These are phyloP conservation scores for Takakia lepidozioides DNA, from an alignment of 225 moss, liverwort and hornwort genomes.

Conservation along the genomic window DNA sequence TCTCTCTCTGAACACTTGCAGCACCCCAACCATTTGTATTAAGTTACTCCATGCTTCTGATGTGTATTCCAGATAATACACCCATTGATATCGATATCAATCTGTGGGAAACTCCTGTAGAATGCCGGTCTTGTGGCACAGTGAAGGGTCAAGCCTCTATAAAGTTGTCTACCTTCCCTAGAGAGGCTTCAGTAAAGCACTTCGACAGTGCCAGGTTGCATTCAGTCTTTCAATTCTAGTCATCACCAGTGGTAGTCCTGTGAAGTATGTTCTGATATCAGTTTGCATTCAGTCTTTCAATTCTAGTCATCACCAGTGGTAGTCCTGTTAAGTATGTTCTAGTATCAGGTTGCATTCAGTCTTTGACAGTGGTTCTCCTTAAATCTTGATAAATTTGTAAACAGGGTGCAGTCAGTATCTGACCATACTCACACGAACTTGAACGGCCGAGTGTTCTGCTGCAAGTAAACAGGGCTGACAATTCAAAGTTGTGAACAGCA, in stretches of 20 bases:
- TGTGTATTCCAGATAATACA: too few species aligned
- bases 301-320: too few species aligned
- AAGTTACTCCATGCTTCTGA: too few species aligned
- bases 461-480: conserved; percentile 1
- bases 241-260: neutral
- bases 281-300: neutral
- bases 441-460: neutral
- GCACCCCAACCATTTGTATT: neutral
- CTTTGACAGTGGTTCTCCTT: neutral
- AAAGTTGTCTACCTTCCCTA: neutral
- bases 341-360: neutral
- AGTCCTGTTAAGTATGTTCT: neutral
- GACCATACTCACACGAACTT: neutral
- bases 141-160: neutral
- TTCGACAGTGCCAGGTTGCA: neutral
- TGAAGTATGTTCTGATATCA: neutral
- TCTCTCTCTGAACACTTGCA: neutral
- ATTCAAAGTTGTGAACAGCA: too few species aligned
- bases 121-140: neutral
- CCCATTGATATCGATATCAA: neutral
- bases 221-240: neutral
- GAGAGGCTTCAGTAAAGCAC: neutral
- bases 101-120: neutral
- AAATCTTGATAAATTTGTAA: neutral
- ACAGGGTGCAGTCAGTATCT: neutral